Conservation (phyloP, 305 asterid species). For the Fraxinus baroniana region DNA sequence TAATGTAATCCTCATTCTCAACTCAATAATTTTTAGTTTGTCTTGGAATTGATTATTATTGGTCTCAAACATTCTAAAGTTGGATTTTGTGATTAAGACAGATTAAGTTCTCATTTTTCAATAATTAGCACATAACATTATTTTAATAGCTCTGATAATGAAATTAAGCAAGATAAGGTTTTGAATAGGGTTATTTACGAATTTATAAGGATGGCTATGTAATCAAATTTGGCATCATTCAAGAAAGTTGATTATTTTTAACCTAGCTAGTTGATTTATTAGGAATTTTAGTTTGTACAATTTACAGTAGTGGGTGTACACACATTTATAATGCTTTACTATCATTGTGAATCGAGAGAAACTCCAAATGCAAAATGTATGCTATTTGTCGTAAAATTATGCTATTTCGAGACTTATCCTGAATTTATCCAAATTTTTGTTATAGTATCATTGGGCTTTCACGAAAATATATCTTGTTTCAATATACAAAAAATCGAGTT, state of each 20-base stretch:
- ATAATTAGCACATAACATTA: not conserved
- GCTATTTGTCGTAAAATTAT: not conserved
- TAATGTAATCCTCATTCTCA: not conserved
- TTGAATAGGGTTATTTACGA: not conserved
- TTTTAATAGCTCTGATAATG: not conserved
- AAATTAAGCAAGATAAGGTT: not conserved
- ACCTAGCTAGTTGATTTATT: not conserved
- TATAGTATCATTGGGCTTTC: not conserved
- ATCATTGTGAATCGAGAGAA: not conserved
- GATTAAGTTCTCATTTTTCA: not conserved
- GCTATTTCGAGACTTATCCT: not conserved
- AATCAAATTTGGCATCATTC: not conserved
- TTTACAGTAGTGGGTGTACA: not conserved
- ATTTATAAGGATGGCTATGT: not conserved
- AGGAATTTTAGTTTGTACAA: not conserved
- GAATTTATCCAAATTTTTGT: too few species aligned
- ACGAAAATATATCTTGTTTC: too few species aligned
- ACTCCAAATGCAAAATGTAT: not conserved
- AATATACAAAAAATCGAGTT: not conserved
- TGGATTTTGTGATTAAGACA: not conserved
- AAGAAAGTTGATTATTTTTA: not conserved
- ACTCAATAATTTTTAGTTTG: not conserved
- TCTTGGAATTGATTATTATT: not conserved
- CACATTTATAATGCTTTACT: not conserved
- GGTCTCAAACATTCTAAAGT: not conserved